phyloP scores from a whole-genome alignment of 1,284 basidiomycete species.

The Ustilago xerochloae region DNA sequence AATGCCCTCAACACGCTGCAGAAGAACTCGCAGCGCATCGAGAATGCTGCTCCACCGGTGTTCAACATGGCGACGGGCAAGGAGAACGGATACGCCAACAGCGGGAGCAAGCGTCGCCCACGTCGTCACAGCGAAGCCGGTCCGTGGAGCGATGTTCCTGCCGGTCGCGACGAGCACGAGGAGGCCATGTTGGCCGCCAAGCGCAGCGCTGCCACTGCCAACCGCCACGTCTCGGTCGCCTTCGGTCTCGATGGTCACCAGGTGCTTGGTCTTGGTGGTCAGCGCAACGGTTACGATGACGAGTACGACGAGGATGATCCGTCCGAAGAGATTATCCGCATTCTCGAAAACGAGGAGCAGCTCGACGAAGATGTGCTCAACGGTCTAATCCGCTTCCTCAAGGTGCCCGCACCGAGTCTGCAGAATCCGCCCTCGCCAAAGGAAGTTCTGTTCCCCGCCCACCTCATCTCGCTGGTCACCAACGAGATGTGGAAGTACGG shows the following conservation, averaged over 20 bases:
- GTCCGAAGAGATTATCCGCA: slow-evolving; percentile 91
- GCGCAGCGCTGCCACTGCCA: slow-evolving; percentile 76
- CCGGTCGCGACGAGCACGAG: slow-evolving; percentile 76
- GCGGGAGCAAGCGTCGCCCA: slow-evolving; percentile 70
- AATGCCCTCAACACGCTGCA: slow-evolving; percentile 74
- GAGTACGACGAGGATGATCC: slow-evolving; percentile 77
- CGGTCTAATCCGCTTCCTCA: slow-evolving; percentile 88
- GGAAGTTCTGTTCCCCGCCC: slow-evolving; percentile 99
- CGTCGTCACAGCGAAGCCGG: slow-evolving; percentile 87
- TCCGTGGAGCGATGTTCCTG: slow-evolving; percentile 76
- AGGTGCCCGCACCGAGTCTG: slow-evolving; percentile 89
- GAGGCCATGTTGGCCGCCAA: slow-evolving; percentile 81
- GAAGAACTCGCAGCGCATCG: slow-evolving; percentile 66
- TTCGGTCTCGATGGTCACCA: slow-evolving; percentile 70
- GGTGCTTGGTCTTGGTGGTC: slow-evolving; percentile 48
- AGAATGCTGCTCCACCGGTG: slow-evolving; percentile 60
- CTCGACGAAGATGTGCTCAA: slow-evolving; percentile 94
- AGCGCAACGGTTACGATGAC: slow-evolving; percentile 53
- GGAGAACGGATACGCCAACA: slow-evolving; percentile 49
- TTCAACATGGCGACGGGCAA: slow-evolving; percentile 64
- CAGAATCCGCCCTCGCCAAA: slow-evolving; percentile 93
- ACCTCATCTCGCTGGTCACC: slow-evolving; percentile 94
- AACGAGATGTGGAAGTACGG: slow-evolving; percentile 99
- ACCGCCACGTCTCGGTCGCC: slow-evolving; percentile 89
- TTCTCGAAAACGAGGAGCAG: slow-evolving; percentile 90